Evolutionary conservation across 441 rosid genomes (phyloP), one percentile per base, ranked within the genome.

Genomic region (Daphne laureola): DNA sequence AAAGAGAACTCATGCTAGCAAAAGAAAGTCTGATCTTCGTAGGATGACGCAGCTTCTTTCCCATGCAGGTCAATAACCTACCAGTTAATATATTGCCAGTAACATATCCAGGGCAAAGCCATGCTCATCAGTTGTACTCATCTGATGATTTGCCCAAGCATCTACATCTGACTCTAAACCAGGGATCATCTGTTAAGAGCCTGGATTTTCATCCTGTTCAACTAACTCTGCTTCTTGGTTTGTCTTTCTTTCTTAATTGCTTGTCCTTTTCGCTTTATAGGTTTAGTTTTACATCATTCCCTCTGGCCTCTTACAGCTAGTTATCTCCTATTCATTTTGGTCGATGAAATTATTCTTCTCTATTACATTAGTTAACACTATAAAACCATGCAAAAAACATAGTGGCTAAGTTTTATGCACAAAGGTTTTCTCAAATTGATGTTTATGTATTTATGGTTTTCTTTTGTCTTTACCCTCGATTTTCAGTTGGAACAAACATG

Each of bases 121-220:
- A 71, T 69, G 63, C 81, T 14, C 79, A 82, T 55, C 69, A 75
- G 63, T 27, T 69, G 17, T 81, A 68, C 70, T 79, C 87, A 45
- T 75, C 75, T 3, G 87, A 85, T 60, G 94, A 88, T 67, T 80
- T 88, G 61, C 96, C 89, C 46, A 85, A 78, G 78, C 73, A 62
- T 57, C 83, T 79, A 36, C 55, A 72, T 17, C 54, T 60, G 64
- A 63, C 59, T 56, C 61, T 88, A 58, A 80, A 56, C 63, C 89
- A 88, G 73, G 83, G 89, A 47, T 83, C 96, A 55, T 64, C 80
- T 51, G 76, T 86, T 31, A 88, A 67, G 78, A 85, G 87, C 78
- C 83, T 88, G 94, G 94, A 85, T 65, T 88, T 85, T 64, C 91
- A 88, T 75, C 96, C 94, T 1, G 64, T 78, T 58, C 87, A 83